These are phyloP conservation scores for Terfezia boudieri DNA, from an alignment of 495 filamentous ascomycete species.

Conservation along the genomic window DNA sequence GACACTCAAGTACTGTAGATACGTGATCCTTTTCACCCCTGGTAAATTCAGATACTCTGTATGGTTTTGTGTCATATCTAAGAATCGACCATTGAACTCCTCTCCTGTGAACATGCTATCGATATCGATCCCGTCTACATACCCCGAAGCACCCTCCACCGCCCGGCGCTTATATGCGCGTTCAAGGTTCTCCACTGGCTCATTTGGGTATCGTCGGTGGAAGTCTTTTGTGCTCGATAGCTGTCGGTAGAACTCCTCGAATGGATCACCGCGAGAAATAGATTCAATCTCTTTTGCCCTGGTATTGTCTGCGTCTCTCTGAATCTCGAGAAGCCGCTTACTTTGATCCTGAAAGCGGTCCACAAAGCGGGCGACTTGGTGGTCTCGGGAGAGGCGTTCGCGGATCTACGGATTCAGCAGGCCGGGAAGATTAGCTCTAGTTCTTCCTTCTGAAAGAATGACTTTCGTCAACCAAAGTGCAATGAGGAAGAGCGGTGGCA, in stretches of 20 bases:
- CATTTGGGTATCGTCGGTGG: constrained; percentile 77
- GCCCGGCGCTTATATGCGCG: constrained; percentile 56
- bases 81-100: constrained; percentile 71
- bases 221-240: constrained; percentile 59
- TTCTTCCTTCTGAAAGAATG: background rate
- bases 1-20: constrained; percentile 71
- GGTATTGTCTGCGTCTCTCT: constrained; percentile 51
- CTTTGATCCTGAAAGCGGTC: constrained; percentile 71
- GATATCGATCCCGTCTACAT: constrained; percentile 29
- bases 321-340: constrained; percentile 54
- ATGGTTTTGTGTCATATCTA: constrained; percentile 65
- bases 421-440: background rate
- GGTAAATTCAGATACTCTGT: constrained; percentile 80
- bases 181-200: constrained; percentile 87
- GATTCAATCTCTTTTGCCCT: constrained; percentile 59
- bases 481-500: background rate
- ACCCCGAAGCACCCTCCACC: constrained; percentile 42
- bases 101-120: constrained; percentile 91
- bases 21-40: constrained; percentile 56
- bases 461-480: background rate
- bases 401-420: constrained; percentile 39
- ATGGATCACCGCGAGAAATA: constrained; percentile 68
- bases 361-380: constrained; percentile 73
- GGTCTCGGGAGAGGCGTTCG: constrained; percentile 65
- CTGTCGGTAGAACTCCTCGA: constrained; percentile 82